Conservation (phyloP, 495 filamentous ascomycete genomes). For the Penicillium psychrofluorescens region DNA sequence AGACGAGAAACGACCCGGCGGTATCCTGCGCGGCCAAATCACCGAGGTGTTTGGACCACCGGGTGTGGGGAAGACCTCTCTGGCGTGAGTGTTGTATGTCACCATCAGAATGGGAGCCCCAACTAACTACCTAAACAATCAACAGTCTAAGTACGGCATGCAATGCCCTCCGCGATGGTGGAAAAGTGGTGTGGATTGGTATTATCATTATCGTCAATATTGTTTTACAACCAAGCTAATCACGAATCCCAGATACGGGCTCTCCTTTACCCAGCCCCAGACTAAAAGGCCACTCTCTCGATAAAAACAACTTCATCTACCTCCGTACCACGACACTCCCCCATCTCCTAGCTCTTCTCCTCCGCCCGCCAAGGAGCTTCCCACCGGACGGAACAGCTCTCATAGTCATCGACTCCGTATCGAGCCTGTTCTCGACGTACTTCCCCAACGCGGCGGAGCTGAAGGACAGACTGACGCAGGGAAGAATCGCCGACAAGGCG, state of each 20-base stretch:
- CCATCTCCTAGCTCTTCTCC: constrained; percentile 68
- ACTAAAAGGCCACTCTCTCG: constrained; percentile 10
- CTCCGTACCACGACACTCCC: constrained; percentile 51
- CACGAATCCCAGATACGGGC: constrained; percentile 35
- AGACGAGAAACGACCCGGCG: constrained; percentile 4
- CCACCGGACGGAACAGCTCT: constrained; percentile 53
- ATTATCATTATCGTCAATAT: background rate
- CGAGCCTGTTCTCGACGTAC: constrained; percentile 64
- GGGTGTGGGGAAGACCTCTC: constrained; percentile 76
- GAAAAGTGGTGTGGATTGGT: constrained; percentile 83
- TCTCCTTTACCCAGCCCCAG: constrained; percentile 34
- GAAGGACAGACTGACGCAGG: constrained; percentile 21
- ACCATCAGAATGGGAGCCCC: background rate
- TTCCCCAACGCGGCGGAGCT: constrained; percentile 50
- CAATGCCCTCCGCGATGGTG: constrained; percentile 53
- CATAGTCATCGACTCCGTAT: constrained; percentile 71
- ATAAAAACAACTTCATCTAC: constrained; percentile 32
- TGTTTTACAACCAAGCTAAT: too few relatives aligned
- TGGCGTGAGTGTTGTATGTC: constrained; percentile 51
- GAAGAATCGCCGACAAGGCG: constrained; percentile 25
- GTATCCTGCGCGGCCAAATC: constrained; percentile 70
- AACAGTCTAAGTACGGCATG: constrained; percentile 60
- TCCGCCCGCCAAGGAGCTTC: constrained; percentile 51
- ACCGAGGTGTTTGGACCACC: constrained; percentile 86
- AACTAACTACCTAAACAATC: background rate